phyloP scores from a whole-genome alignment of 345 rosid species.

The Citrus maxima region DNA sequence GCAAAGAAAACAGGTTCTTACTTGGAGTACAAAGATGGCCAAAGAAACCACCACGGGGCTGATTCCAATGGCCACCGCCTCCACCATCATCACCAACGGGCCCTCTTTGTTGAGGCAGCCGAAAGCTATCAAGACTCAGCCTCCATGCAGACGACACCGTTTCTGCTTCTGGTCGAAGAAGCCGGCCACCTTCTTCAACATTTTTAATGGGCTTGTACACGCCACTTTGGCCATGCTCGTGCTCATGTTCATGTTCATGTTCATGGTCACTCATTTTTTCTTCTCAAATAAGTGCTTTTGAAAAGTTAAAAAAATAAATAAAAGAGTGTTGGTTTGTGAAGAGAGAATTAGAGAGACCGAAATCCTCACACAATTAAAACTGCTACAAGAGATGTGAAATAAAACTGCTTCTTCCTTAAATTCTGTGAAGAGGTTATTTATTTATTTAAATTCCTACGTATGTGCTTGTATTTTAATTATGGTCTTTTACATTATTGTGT shows the following conservation, averaged over 20 bases:
- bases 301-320: neutral
- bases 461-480: neutral
- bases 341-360: neutral
- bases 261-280: neutral
- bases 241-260: neutral
- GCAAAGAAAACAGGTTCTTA: neutral
- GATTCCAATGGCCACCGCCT: neutral
- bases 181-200: neutral
- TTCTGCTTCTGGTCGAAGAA: neutral
- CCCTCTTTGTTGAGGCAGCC: slow-evolving; percentile 27
- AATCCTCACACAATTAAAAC: neutral
- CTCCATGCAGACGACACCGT: slow-evolving; percentile 41
- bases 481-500: neutral
- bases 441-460: neutral
- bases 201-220: neutral
- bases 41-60: slow-evolving; percentile 20
- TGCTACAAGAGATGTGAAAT: no score
- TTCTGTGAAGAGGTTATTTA: neutral
- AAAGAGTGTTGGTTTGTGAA: neutral
- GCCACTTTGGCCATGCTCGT: neutral
- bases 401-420: slow-evolving; percentile 1
- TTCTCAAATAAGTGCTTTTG: neutral
- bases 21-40: slow-evolving; percentile 31
- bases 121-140: slow-evolving; percentile 42
- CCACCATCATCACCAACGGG: neutral